These are phyloP conservation scores for Calonectria pseudoreteaudii DNA, from an alignment of 2,329 filamentous ascomycete genomes.

Conservation along the genomic window DNA sequence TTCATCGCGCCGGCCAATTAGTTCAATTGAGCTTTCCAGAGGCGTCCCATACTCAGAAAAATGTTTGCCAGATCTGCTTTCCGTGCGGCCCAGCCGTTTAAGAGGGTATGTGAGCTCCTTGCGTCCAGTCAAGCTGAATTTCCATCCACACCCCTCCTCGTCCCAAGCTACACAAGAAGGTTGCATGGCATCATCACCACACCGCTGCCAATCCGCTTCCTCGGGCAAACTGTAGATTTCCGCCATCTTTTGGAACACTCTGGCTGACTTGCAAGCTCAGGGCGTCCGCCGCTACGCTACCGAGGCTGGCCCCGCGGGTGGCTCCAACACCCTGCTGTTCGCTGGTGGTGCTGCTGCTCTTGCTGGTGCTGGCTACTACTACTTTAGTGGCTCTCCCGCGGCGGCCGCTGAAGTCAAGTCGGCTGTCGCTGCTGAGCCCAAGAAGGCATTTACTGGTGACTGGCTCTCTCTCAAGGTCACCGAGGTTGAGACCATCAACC, in stretches of 20 bases:
- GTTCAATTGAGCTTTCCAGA: constrained; percentile 36
- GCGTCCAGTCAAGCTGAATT: not conserved
- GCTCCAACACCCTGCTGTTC: constrained; percentile 71
- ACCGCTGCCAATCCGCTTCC: not conserved
- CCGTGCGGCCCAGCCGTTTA: constrained; percentile 73
- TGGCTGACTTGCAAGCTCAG: constrained; percentile 53
- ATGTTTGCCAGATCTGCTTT: constrained; percentile 78
- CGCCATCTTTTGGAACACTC: not conserved
- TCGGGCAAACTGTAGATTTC: not conserved
- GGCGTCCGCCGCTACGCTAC: constrained; percentile 76
- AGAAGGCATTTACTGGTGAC: constrained; percentile 77
- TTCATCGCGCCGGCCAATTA: constrained; percentile 33
- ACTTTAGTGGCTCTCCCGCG: constrained; percentile 64
- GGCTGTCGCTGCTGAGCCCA: constrained; percentile 65
- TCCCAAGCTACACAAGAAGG: constrained; percentile 11
- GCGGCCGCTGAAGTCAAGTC: constrained; percentile 64
- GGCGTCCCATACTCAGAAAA: constrained; percentile 45
- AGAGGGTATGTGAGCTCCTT: constrained; percentile 64
- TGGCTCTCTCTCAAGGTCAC: constrained; percentile 86
- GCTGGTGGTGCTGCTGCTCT: constrained; percentile 69
- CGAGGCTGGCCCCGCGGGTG: constrained; percentile 62
- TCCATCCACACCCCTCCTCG: constrained; percentile 9
- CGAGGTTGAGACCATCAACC: constrained; percentile 83
- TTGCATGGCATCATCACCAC: constrained; percentile 19
- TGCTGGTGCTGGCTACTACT: constrained; percentile 70